Percentiles rank a stretch among this genome's conserved stretches.
These are phyloP conservation scores for Corylus avellana DNA, from an alignment of 306 rosid genomes.

Conservation along the genomic window DNA sequence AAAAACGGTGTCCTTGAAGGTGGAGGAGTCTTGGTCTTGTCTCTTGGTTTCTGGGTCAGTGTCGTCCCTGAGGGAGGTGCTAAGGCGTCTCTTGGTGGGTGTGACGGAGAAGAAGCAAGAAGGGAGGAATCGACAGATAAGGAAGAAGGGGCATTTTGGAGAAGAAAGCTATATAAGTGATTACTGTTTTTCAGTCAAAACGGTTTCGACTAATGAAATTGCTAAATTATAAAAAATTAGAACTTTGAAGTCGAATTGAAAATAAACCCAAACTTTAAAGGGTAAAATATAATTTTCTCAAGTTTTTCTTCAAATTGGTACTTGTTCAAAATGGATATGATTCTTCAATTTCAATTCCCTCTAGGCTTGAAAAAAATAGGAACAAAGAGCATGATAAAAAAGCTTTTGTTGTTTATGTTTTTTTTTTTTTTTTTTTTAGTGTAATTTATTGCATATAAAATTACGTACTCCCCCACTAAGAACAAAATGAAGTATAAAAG, in stretches of 20 bases:
- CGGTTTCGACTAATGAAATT: no score
- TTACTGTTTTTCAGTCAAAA: no score
- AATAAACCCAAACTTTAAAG: no score
- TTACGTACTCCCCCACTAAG: no score
- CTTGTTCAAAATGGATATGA: no score
- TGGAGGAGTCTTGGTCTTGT: conserved; percentile 48
- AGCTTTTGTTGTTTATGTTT: not conserved
- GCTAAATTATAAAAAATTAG: no score
- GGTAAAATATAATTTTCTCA: no score
- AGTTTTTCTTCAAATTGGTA: no score
- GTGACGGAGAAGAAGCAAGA: conserved; percentile 66
- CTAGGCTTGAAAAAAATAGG: not conserved
- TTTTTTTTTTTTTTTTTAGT: not conserved
- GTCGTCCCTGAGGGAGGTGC: conserved; percentile 64
- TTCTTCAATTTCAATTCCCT: not conserved
- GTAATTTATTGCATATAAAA: not conserved
- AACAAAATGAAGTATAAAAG: no score
- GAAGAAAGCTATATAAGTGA: no score
- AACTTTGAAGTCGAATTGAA: no score
- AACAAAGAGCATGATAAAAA: not conserved
- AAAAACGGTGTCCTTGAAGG: conserved; percentile 16
- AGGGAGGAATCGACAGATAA: conserved; percentile 73
- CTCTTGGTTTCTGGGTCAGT: conserved; percentile 26
- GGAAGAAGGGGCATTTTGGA: no score
- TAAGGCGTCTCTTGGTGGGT: conserved; percentile 60